phyloP scores from a whole-genome alignment of 352 stramenopile genomes.

The Globisporangium mamillatum region DNA sequence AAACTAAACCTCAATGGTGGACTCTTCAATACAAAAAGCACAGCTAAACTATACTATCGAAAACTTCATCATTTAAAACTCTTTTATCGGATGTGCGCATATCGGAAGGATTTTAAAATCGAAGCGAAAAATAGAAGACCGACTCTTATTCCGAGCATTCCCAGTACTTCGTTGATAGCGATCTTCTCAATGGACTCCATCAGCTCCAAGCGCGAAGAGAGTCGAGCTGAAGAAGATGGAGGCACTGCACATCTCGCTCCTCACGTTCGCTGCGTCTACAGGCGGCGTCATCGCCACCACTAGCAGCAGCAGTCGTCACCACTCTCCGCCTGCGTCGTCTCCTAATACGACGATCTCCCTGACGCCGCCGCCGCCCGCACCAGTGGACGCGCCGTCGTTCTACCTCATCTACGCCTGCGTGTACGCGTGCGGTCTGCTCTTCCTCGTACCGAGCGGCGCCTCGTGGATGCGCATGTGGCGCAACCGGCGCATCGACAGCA shows the following conservation, averaged over 20 bases:
- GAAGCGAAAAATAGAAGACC: too few species aligned
- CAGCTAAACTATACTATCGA: too few species aligned
- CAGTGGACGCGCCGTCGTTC: slow-evolving; percentile 13
- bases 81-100: too few species aligned
- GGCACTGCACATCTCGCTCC: neutral
- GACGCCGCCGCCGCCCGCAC: neutral
- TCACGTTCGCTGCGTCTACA: neutral
- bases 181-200: too few species aligned
- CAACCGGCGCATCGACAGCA: slow-evolving; percentile 41
- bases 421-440: slow-evolving; percentile 48
- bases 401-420: slow-evolving; percentile 53
- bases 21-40: too few species aligned
- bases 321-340: neutral
- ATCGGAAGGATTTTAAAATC: too few species aligned
- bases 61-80: too few species aligned
- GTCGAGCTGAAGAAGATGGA: neutral
- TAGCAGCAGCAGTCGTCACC: neutral
- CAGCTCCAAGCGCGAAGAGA: neutral
- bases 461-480: slow-evolving; percentile 36
- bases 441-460: slow-evolving; percentile 39
- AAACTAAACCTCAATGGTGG: too few species aligned
- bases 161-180: too few species aligned
- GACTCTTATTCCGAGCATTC: too few species aligned
- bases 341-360: neutral
- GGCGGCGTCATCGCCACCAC: neutral